Evolutionary conservation across 75 land plant species (phyloP).

Genomic region (Cunninghamia lanceolata): DNA sequence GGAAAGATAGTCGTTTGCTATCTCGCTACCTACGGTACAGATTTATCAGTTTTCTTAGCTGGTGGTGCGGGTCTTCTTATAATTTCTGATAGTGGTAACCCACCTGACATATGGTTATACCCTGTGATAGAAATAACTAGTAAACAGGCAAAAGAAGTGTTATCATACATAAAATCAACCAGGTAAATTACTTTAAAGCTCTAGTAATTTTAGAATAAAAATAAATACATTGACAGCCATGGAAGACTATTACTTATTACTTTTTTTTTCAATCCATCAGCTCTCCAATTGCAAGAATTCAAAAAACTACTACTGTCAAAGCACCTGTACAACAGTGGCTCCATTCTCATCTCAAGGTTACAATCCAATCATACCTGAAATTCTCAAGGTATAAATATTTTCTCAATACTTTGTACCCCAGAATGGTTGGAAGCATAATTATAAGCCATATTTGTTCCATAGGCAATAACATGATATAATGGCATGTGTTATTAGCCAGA

Average conservation of each 20-base stretch:
- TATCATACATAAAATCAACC: slow-evolving; percentile 26
- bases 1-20: background rate
- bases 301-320: slow-evolving; percentile 3
- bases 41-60: slow-evolving; percentile 2
- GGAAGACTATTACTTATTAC: too few relatives aligned
- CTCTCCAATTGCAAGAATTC: too few relatives aligned
- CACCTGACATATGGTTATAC: background rate
- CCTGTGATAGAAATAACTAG: background rate
- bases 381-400: slow-evolving; percentile 43
- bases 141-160: background rate
- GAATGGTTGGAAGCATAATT: too few relatives aligned
- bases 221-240: too few relatives aligned
- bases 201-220: too few relatives aligned
- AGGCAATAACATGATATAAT: background rate
- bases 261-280: too few relatives aligned
- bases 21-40: background rate
- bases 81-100: background rate
- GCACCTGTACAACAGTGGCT: slow-evolving; percentile 36
- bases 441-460: background rate
- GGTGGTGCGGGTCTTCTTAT: slow-evolving; percentile 25
- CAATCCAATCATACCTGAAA: slow-evolving; percentile 14
- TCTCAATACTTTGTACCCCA: background rate
- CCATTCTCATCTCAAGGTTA: slow-evolving; percentile 70
- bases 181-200: slow-evolving; percentile 8
- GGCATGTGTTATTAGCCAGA: slow-evolving; percentile 39